Evolutionary conservation across 176 grass and related monocot species (phyloP), one percentile per base, ranked within the genome.

Genomic region (Elymus sibiricus): DNA sequence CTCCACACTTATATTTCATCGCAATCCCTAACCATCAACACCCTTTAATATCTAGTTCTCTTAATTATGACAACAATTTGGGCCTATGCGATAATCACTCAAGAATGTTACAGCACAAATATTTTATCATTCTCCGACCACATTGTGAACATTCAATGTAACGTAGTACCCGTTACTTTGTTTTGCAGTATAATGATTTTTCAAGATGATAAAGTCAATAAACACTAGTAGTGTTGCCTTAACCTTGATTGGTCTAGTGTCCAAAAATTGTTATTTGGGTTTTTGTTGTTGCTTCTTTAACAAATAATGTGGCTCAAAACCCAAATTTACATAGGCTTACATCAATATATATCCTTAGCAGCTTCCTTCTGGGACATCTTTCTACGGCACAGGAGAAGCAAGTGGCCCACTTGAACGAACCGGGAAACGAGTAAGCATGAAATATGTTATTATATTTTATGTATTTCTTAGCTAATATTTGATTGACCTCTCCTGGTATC

Each of bases 301-400:
- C 42, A 68, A 74, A 34, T 44, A 79, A 39, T 77, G 28, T 22
- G 62, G 16, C 43, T 74, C 3, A 21, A 72, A 89, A 64, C 21
- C 1, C 0, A 46, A 70, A 13, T 69, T 9, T 40, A 27, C 5
- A 6, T 69, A 42, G 9, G n/a, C 77, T 85, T 88, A 47, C 44
- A 70, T 86, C 11, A 72, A 43, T 72, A 2, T 27, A 11, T 62
- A 77, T 73, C 62, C 44, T 17, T 73, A 71, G 4, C 85, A 98
- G 95, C 83, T 98, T 82, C 93, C 93, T 81, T 70, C 39, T 26
- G 93, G 91, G 61, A 94, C 93, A 25, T 94, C 93, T 37, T 89
- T 95, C 70, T 98, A 98, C 35, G 95, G 95, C 22, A 98, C 95
- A 76, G 95, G 95, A 77, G 95, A 98, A 95, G 91, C 81, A 10